Base-by-base conservation (phyloP, 768 basidiomycete genomes). In the Agrocybe pediades region DNA sequence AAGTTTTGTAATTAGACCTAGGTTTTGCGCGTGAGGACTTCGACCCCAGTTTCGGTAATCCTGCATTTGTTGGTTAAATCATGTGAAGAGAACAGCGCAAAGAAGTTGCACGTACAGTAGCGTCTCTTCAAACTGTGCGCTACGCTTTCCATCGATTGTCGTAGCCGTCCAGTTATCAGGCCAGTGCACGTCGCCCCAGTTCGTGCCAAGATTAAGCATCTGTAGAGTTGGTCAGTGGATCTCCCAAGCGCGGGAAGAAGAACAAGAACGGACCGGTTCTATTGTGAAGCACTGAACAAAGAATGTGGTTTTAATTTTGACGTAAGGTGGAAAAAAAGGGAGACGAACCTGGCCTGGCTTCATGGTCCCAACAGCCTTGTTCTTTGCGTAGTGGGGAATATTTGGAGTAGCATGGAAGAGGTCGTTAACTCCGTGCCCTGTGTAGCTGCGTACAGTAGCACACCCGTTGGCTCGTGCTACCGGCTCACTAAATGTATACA, bases 101-200 rank as follows among this genome's bases (percentile, higher is more conserved):
- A 17, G 44, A 41, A 40, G 21, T 30, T n/a, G 46, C 33, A 82
- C 93, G 62, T 64, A 95, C 95, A 99, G 70, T 29, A 99, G 74
- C 1, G 96, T 98, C 65, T 99, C 97, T 69, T 99, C 97, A 66
- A 98, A 99, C 65, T 99, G 97, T 1, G 97, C 97, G 55, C 92
- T 95, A 51, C 82, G 77, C 68, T 89, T 90, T 20, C 95, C 96
- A 70, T 98, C 96, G 11, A 81, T 71, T 4, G 97, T 99, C 19
- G 89, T 92, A 1, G 95, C 93, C 2, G 96, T 98, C 96, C 96
- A 98, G 65, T 93, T 87, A 68, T 96, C 94, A 26, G 88, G 88
- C 95, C 95, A 94, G 66, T 94, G 92, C 19, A 86, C 77, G 50
- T 84, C 82, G 25, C 82, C 82, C 85, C 88, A 90, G 57, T 78